Conservation (phyloP, 2,329 filamentous ascomycete genomes). For the Stagonosporopsis rhizophila region DNA sequence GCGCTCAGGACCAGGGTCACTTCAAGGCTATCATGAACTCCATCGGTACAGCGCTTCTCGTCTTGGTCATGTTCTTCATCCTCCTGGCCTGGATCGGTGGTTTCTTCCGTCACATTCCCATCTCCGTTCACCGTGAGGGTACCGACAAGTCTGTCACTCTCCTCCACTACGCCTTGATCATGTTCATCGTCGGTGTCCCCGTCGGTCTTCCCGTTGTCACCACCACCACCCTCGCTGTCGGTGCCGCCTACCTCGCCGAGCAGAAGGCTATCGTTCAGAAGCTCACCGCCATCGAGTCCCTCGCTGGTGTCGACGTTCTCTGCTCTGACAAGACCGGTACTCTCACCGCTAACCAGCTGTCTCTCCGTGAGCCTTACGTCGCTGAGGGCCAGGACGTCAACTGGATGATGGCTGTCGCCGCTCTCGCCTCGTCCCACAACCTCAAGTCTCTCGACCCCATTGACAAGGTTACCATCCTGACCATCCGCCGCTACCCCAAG, state of each 20-base stretch:
- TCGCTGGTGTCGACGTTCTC: slow-evolving; percentile 72
- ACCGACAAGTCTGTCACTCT: slow-evolving; percentile 63
- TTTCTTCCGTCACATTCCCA: slow-evolving; percentile 74
- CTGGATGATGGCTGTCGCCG: slow-evolving; percentile 85
- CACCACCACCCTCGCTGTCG: slow-evolving; percentile 78
- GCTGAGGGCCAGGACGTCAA: slow-evolving; percentile 79
- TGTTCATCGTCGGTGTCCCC: slow-evolving; percentile 79
- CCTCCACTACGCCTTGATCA: slow-evolving; percentile 55
- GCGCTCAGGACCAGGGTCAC: slow-evolving; percentile 73
- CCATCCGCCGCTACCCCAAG: slow-evolving; percentile 78
- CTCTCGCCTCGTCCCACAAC: slow-evolving; percentile 79
- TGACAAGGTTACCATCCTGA: slow-evolving; percentile 79
- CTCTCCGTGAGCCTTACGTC: slow-evolving; percentile 78
- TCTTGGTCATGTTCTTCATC: slow-evolving; percentile 80
- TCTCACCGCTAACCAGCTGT: slow-evolving; percentile 76
- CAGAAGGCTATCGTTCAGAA: slow-evolving; percentile 83
- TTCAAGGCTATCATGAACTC: slow-evolving; percentile 81
- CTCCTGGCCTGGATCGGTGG: slow-evolving; percentile 77
- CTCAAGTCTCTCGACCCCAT: slow-evolving; percentile 80
- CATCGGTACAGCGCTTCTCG: slow-evolving; percentile 75
- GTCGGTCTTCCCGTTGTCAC: slow-evolving; percentile 81
- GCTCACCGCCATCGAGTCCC: slow-evolving; percentile 77
- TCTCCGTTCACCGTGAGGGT: slow-evolving; percentile 64
- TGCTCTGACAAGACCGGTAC: slow-evolving; percentile 86
- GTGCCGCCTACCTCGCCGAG: slow-evolving; percentile 77